Conservation (phyloP, 768 basidiomycete species). For the Tremella mesenterica region DNA sequence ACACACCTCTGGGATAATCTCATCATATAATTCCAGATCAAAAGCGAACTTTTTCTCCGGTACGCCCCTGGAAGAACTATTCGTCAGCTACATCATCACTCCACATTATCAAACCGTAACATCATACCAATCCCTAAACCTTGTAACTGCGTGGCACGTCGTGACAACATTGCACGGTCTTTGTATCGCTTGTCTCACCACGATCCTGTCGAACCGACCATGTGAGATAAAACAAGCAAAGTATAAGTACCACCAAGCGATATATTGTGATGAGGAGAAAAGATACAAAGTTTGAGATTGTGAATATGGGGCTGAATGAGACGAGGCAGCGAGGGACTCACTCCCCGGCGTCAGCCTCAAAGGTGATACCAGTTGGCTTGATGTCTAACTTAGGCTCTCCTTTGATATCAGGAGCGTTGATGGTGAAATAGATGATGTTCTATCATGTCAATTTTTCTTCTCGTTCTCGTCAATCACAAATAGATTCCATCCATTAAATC, state of each 20-base stretch:
- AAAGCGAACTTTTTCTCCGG: constrained; percentile 64
- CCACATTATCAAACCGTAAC: no score
- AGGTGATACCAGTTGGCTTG: constrained; percentile 42
- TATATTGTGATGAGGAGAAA: not conserved
- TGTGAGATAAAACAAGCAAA: no score
- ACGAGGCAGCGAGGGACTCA: constrained; percentile 14
- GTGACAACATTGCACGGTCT: no score
- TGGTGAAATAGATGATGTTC: constrained; percentile 79
- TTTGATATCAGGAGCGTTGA: constrained; percentile 39
- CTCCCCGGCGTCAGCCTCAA: constrained; percentile 45
- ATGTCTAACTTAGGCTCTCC: constrained; percentile 43
- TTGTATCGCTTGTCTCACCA: no score
- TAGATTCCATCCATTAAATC: not conserved
- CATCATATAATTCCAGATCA: constrained; percentile 63
- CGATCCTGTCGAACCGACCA: no score
- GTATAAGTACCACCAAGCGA: not conserved
- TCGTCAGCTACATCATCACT: constrained; percentile 3
- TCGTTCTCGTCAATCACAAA: not conserved
- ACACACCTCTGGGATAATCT: constrained; percentile 66
- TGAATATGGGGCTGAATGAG: not conserved
- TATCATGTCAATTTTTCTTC: constrained; percentile 38
- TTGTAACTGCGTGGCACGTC: no score
- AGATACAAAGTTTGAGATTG: no score
- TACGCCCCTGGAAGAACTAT: constrained; percentile 44
- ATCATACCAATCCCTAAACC: no score